A percentile compares a stretch with the other conserved stretches of the same genome.
These are phyloP conservation scores for Baffinella frigidus DNA, from an alignment of 208 protist genomes.

Conservation along the genomic window DNA sequence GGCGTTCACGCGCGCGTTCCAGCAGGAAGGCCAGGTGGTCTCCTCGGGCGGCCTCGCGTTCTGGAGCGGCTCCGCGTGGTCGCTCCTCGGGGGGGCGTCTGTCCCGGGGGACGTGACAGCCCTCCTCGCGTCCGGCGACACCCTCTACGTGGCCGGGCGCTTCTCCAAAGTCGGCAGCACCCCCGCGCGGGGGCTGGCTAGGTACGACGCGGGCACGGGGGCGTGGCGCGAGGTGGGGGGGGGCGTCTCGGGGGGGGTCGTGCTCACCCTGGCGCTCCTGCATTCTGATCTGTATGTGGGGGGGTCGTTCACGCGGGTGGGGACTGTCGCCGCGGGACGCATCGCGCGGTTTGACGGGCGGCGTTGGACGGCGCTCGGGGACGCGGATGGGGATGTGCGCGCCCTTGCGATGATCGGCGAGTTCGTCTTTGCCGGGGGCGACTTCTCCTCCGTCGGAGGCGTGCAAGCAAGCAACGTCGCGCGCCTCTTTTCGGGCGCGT, in stretches of 20 bases:
- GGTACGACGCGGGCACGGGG: neutral
- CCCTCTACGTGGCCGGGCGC: neutral
- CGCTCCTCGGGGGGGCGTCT: neutral
- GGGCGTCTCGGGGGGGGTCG: neutral
- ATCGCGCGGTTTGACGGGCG: neutral
- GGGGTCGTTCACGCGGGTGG: neutral
- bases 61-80: slow-evolving; percentile 17
- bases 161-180: neutral
- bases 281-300: neutral
- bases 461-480: neutral
- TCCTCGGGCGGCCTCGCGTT: neutral
- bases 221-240: neutral
- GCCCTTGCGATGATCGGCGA: neutral
- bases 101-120: neutral
- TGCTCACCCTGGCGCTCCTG: neutral
- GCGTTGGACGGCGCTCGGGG: neutral
- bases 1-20: neutral
- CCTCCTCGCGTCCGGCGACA: neutral
- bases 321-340: neutral
- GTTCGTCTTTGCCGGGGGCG: slow-evolving; percentile 3
- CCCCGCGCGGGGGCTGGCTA: neutral
- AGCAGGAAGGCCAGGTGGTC: neutral
- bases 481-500: slow-evolving; percentile 1
- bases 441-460: neutral
- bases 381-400: neutral